A percentile compares a stretch with the other conserved stretches of the same genome.
Conservation (phyloP, 176 grass and related monocot genomes). For the Triticum turgidum region DNA sequence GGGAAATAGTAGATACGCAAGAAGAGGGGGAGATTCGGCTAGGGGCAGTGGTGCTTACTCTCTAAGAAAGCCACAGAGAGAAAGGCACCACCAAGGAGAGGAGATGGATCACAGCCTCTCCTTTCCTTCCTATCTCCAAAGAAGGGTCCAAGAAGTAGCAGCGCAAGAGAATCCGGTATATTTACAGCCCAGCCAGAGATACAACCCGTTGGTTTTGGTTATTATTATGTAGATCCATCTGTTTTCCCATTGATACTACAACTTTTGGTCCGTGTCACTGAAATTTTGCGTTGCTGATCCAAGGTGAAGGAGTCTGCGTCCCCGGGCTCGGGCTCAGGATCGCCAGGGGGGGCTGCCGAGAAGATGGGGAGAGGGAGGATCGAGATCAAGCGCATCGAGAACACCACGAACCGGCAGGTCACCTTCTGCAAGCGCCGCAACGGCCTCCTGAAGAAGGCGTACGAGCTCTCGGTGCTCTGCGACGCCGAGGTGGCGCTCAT, state of each 20-base stretch:
- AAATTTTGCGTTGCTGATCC: background rate
- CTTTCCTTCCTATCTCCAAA: background rate
- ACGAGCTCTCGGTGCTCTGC: slow-evolving; percentile 69
- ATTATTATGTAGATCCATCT: slow-evolving; percentile 10
- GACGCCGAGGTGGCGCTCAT: slow-evolving; percentile 71
- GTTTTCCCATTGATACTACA: background rate
- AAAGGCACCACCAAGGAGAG: background rate
- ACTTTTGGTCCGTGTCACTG: slow-evolving; percentile 22
- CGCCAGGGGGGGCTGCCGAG: background rate
- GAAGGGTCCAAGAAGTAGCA: background rate
- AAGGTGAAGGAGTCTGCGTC: slow-evolving; percentile 31
- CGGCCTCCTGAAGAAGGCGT: slow-evolving; percentile 79
- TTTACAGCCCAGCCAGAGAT: background rate
- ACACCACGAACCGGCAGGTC: slow-evolving; percentile 75
- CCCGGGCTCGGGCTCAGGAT: background rate
- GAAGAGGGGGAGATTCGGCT: background rate
- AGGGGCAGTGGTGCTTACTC: background rate
- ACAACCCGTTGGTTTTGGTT: background rate
- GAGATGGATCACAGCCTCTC: background rate
- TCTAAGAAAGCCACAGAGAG: background rate
- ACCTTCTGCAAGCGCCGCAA: slow-evolving; percentile 90
- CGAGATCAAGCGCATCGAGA: slow-evolving; percentile 81
- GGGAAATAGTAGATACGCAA: slow-evolving; percentile 14
- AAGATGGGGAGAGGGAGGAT: slow-evolving; percentile 64
- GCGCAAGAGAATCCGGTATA: background rate